phyloP scores from a whole-genome alignment of 257 asterid genomes.

The Salvia rosmarinus region DNA sequence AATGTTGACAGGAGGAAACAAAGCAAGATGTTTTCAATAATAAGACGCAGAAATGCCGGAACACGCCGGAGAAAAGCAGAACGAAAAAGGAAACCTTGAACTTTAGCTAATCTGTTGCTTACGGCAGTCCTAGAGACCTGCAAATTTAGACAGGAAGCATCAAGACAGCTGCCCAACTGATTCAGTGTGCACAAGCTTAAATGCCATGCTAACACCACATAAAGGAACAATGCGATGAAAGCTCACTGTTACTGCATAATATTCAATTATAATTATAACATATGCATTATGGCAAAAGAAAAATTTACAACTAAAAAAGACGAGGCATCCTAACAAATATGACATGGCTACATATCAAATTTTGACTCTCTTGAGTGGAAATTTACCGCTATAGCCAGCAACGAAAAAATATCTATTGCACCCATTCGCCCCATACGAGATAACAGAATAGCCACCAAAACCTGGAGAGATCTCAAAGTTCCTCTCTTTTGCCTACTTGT shows the following conservation, averaged over 20 bases:
- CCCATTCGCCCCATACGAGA: constrained; percentile 89
- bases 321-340: constrained; percentile 19
- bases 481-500: constrained; percentile 81
- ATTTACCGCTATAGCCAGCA: constrained; percentile 91
- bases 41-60: constrained; percentile 86
- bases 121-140: constrained; percentile 91
- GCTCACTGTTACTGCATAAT: neutral
- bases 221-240: constrained; percentile 15
- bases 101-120: constrained; percentile 98
- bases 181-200: constrained; percentile 8
- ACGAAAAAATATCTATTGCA: constrained; percentile 67
- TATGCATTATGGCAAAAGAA: constrained; percentile 11
- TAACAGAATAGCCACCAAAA: constrained; percentile 83
- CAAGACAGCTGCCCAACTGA: constrained; percentile 19
- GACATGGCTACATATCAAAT: constrained; percentile 25
- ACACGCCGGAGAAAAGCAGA: constrained; percentile 97
- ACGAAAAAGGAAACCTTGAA: constrained; percentile 98
- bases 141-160: constrained; percentile 33
- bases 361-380: constrained; percentile 32
- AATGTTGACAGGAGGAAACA: constrained; percentile 91
- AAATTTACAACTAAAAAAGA: neutral
- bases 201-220: constrained; percentile 14
- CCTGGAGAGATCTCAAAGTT: constrained; percentile 84
- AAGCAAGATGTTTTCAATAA: constrained; percentile 81
- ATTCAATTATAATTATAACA: constrained; percentile 10